Evolutionary conservation across 257 asterid species (phyloP).

Genomic region (Capsicum pubescens): DNA sequence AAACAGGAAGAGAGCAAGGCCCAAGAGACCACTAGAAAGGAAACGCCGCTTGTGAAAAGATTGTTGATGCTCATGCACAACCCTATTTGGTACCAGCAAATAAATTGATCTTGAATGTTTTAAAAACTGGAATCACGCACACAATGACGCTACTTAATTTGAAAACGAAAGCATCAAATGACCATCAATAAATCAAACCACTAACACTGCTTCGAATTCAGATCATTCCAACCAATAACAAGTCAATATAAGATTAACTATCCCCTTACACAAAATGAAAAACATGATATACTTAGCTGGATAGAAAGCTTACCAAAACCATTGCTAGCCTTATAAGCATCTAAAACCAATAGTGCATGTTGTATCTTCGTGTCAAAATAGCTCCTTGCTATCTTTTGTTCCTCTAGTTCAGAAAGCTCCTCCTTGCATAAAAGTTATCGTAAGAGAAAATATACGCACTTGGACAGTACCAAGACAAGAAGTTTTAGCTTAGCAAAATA

Average conservation of each 20-base stretch:
- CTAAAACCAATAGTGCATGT: constrained; percentile 13
- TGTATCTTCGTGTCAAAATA: neutral
- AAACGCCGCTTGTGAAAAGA: neutral
- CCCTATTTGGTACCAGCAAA: neutral
- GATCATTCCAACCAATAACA: neutral
- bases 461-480: neutral
- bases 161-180: neutral
- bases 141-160: neutral
- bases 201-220: neutral
- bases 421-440: neutral
- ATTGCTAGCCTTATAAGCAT: constrained; percentile 20
- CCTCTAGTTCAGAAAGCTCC: neutral
- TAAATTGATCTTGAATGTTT: neutral
- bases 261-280: neutral
- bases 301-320: neutral
- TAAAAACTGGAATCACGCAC: neutral
- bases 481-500: constrained; percentile 1
- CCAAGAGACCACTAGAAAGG: neutral
- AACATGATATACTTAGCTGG: neutral
- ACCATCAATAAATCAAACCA: neutral
- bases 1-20: neutral
- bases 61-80: neutral
- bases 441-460: constrained; percentile 4
- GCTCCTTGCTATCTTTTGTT: constrained; percentile 16
- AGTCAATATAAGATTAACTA: neutral